Conservation (phyloP, 495 filamentous ascomycete genomes). For the Usnea hakonensis region DNA sequence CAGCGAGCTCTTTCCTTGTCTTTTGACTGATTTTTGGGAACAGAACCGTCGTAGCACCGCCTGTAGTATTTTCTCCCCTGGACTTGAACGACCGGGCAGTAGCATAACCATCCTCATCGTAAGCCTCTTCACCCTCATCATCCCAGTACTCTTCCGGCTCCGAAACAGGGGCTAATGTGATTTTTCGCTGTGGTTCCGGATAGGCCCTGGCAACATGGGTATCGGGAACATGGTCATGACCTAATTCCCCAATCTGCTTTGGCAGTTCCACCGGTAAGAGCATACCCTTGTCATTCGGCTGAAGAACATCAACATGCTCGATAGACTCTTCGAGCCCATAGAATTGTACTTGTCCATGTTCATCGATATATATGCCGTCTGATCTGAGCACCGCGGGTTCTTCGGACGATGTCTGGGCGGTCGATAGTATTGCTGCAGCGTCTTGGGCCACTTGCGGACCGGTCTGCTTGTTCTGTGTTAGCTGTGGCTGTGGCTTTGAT, state of each 20-base stretch:
- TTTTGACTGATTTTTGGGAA: slow-evolving; percentile 59
- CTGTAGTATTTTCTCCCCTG: slow-evolving; percentile 74
- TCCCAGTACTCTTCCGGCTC: slow-evolving; percentile 72
- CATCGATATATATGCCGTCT: slow-evolving; percentile 28
- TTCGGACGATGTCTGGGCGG: slow-evolving; percentile 12
- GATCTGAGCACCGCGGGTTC: slow-evolving; percentile 17
- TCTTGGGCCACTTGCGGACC: slow-evolving; percentile 1
- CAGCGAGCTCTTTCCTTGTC: slow-evolving; percentile 56
- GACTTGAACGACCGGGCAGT: slow-evolving; percentile 67
- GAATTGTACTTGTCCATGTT: slow-evolving; percentile 19
- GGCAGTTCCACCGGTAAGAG: not conserved
- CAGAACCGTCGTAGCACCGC: slow-evolving; percentile 62
- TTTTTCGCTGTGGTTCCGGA: slow-evolving; percentile 2
- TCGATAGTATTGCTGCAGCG: not conserved
- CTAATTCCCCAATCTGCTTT: not conserved
- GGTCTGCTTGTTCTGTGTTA: slow-evolving; percentile 29
- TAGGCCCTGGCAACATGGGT: slow-evolving; percentile 10
- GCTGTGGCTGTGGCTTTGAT: slow-evolving; percentile 23
- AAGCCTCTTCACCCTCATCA: slow-evolving; percentile 65
- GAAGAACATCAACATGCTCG: slow-evolving; percentile 9
- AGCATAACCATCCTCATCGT: slow-evolving; percentile 75
- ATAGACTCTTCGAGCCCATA: slow-evolving; percentile 18
- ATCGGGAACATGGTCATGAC: slow-evolving; percentile 7
- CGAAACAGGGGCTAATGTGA: slow-evolving; percentile 28
- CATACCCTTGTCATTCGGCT: not conserved